phyloP scores from a whole-genome alignment of 345 rosid genomes.

The Eucalyptus erythrocorys region DNA sequence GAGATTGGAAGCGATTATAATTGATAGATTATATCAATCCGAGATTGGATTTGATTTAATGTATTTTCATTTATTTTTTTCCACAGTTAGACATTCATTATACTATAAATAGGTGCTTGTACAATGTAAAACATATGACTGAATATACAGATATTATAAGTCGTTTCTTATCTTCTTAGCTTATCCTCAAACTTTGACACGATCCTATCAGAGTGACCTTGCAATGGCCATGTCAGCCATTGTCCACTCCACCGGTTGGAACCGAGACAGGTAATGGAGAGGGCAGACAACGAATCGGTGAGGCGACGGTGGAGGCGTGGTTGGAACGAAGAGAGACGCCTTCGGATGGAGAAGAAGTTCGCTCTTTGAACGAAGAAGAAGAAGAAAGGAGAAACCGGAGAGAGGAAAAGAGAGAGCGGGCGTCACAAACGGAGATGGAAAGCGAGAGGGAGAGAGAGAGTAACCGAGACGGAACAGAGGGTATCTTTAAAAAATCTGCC shows the following conservation, averaged over 20 bases:
- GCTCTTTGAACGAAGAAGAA: background rate
- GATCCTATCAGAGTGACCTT: conserved; percentile 15
- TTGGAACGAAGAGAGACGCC: background rate
- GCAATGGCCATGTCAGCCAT: background rate
- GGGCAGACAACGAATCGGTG: background rate
- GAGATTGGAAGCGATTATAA: no score
- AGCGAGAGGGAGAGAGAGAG: background rate
- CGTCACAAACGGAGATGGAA: background rate
- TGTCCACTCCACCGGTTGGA: background rate
- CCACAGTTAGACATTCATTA: no score
- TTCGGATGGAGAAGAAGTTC: background rate
- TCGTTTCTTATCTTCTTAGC: no score
- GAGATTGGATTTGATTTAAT: no score
- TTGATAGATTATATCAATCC: no score
- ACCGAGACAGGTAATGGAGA: background rate
- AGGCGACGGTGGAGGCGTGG: background rate
- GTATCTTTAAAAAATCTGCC: background rate
- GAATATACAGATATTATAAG: no score
- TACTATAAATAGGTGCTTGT: no score
- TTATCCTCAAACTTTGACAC: background rate
- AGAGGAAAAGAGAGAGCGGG: background rate
- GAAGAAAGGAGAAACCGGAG: background rate
- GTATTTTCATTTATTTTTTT: no score
- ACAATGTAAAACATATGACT: no score
- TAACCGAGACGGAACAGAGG: background rate